Percentiles rank a stretch among this genome's conserved stretches.
These are phyloP conservation scores for Colletotrichum costaricense DNA, from an alignment of 2,329 filamentous ascomycete genomes.

Conservation along the genomic window DNA sequence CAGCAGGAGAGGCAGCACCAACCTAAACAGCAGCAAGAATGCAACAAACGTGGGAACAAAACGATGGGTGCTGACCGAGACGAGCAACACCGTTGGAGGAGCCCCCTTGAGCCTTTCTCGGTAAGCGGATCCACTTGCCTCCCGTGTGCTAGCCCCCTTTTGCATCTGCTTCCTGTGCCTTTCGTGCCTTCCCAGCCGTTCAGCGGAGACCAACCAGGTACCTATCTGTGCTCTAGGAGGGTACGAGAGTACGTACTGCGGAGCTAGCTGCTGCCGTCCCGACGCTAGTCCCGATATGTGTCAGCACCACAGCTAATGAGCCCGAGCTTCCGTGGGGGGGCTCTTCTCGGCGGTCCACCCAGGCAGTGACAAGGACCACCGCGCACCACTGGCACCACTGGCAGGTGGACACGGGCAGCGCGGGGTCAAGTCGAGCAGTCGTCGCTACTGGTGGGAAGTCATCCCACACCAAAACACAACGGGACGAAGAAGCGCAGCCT, in stretches of 20 bases:
- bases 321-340: constrained; percentile 16
- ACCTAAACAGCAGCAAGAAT: not conserved
- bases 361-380: no score
- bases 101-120: constrained; percentile 3
- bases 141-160: constrained; percentile 2
- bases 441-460: constrained; percentile 16
- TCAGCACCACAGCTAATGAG: constrained; percentile 23
- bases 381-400: not conserved
- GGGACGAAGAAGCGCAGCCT: constrained; percentile 21
- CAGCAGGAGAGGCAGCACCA: not conserved
- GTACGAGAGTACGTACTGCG: no score
- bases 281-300: constrained; percentile 8
- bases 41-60: not conserved
- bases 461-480: constrained; percentile 9
- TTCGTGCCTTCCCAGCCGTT: not conserved
- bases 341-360: not conserved
- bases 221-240: no score
- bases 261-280: not conserved
- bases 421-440: constrained; percentile 3
- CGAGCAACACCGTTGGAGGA: not conserved
- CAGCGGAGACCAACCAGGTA: not conserved
- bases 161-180: not conserved
- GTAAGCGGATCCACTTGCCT: constrained; percentile 13
- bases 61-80: not conserved
- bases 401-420: constrained; percentile 15